These are phyloP conservation scores for Termitomyces sp. DNA, from an alignment of 768 basidiomycete species.

Conservation along the genomic window DNA sequence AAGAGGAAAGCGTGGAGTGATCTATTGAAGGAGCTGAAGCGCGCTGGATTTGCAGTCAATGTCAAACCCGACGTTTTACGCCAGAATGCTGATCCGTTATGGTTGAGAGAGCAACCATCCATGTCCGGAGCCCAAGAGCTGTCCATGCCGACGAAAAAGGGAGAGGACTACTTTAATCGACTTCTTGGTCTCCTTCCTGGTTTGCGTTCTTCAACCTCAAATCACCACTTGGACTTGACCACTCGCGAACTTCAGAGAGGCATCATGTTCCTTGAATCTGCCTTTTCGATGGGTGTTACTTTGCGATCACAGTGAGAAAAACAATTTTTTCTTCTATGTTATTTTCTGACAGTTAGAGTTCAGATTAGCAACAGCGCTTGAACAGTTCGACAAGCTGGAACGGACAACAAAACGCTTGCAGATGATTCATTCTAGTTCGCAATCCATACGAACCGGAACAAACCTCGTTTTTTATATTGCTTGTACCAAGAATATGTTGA, in stretches of 20 bases:
- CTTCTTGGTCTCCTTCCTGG: constrained; percentile 60
- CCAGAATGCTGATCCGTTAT: constrained; percentile 46
- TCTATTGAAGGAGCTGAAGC: constrained; percentile 82
- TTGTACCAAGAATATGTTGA: constrained; percentile 20
- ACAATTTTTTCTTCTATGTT: background rate
- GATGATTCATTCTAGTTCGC: constrained; percentile 13
- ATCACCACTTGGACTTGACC: constrained; percentile 76
- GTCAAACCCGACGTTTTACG: constrained; percentile 65
- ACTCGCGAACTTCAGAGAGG: constrained; percentile 87
- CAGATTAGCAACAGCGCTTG: constrained; percentile 25
- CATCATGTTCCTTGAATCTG: constrained; percentile 71
- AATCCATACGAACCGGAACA: constrained; percentile 5
- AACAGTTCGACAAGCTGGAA: constrained; percentile 18
- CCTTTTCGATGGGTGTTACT: constrained; percentile 61
- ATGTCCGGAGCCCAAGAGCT: constrained; percentile 19
- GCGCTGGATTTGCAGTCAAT: constrained; percentile 65
- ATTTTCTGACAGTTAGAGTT: constrained; percentile 1
- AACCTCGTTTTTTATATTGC: constrained; percentile 12
- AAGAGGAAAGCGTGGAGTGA: constrained; percentile 92
- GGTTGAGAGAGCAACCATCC: constrained; percentile 62
- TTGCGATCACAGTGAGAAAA: constrained; percentile 55
- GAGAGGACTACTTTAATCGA: constrained; percentile 60
- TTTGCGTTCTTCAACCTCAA: constrained; percentile 52
- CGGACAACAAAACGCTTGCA: constrained; percentile 20
- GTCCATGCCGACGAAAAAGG: constrained; percentile 27